Evolutionary conservation across 441 rosid species (phyloP), one percentile per base, ranked within the genome.

Genomic region (Bruguiera hainesii): DNA sequence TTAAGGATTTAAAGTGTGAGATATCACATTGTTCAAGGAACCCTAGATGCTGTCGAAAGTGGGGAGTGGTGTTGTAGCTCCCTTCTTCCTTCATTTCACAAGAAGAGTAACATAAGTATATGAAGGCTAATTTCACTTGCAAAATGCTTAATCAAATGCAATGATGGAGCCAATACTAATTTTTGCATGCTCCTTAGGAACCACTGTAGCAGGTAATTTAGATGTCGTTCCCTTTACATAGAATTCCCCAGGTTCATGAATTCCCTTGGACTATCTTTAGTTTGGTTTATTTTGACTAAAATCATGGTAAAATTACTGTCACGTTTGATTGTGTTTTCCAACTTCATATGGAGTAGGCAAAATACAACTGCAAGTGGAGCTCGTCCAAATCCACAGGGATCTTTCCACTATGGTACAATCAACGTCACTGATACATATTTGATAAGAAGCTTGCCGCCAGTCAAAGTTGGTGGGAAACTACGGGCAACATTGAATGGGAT

Each of bases 351-450:
- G 66, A 56, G 31, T 68, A 94, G 98, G 87, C 89, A 81, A 85
- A 94, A 94, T 73, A 81, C 85, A 63, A 66, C 85, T 60, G 93
- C 98, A 4, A 89, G 97, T 73, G 98, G 98, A 71, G 97, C 98
- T 76, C 93, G 98, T 48, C 97, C 97, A 57, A 94, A 94, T 68
- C 97, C 98, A 0, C 98, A 94, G 61, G 98, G 98, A 1, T 94
- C 98, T 61, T 94, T 75, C 74, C 97, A 88, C 78, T 94, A 94
- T 28, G 97, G 97, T 69, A 68, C 74, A 50, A 94, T 94, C 78
- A 94, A 94, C 65, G 77, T 91, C 61, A 89, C 96, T 19, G 80
- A 87, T 33, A 84, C 94, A 31, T 91, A 87, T 63, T 30, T 86
- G 61, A 66, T 93, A 75, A 72, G 80, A 79, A 86, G 86, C 82